These are phyloP conservation scores for Globisporangium nagaii DNA, from an alignment of 352 stramenopile genomes.

Conservation along the genomic window DNA sequence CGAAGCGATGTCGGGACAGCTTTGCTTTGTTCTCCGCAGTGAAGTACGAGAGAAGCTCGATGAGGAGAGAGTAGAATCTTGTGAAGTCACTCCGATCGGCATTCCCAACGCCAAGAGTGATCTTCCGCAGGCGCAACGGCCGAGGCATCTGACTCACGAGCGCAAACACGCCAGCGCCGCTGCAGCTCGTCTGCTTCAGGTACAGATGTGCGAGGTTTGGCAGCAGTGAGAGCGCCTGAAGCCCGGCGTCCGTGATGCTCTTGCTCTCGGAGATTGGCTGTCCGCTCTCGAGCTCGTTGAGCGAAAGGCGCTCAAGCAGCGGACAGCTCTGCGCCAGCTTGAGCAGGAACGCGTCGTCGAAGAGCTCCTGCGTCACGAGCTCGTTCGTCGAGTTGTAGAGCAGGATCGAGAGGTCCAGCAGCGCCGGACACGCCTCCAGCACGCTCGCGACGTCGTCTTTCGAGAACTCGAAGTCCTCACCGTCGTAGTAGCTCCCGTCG, in stretches of 20 bases:
- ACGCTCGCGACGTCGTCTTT: slow-evolving; percentile 7
- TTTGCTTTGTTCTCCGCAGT: not conserved
- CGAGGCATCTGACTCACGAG: slow-evolving; percentile 1
- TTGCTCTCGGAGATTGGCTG: slow-evolving; percentile 9
- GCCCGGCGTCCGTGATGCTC: slow-evolving; percentile 5
- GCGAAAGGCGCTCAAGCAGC: slow-evolving; percentile 2
- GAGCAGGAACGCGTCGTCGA: slow-evolving; percentile 10
- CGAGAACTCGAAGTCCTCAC: slow-evolving; percentile 3
- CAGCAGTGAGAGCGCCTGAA: slow-evolving; percentile 4
- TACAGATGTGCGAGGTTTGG: slow-evolving; percentile 7
- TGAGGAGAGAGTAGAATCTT: slow-evolving; percentile 3
- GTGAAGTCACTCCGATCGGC: not conserved
- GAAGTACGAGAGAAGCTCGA: slow-evolving; percentile 6
- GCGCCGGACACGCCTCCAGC: slow-evolving; percentile 4
- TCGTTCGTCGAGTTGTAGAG: slow-evolving; percentile 14
- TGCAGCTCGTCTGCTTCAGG: slow-evolving; percentile 12
- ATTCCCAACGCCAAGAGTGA: slow-evolving; percentile 1
- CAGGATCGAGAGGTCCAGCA: not conserved
- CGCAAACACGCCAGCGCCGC: slow-evolving; percentile 4
- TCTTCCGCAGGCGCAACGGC: not conserved
- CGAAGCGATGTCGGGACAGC: slow-evolving; percentile 1
- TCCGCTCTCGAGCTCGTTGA: slow-evolving; percentile 11
- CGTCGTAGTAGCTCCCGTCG: slow-evolving; percentile 9
- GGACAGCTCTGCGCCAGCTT: slow-evolving; percentile 2
- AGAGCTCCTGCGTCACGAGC: slow-evolving; percentile 8